Evolutionary conservation across 148 eudicot genomes (phyloP), one percentile per base, ranked within the genome.

Genomic region (Rhododendron ferrugineum): DNA sequence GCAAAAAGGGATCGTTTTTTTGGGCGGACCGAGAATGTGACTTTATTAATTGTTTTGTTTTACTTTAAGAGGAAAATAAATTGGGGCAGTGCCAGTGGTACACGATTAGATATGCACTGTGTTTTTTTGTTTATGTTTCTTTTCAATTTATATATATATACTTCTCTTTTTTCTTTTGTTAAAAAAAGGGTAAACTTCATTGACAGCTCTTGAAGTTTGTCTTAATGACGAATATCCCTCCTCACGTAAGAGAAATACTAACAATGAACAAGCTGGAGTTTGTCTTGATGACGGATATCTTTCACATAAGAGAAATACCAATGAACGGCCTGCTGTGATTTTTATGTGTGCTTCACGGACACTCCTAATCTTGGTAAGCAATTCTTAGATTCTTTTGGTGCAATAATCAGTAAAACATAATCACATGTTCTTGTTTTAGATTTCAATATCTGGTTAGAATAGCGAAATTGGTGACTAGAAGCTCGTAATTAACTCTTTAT

Each of bases 21-120:
- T 18, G 85, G 64, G 30, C 15, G 23, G 73, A 32, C 62, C 87
- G 40, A 85, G 73, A 85, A 52, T 50, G 79, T 8, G 84, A 81
- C 84, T 80, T 81, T 85, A 80, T 85, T 60, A 60, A 85, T n/a
- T 64, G n/a, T 40, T 40, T 40, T 6, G 44, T 40, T 40, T 40
- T 6, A 46, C 36, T 34, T 40, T 10, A 4, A 4, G 58, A 6
- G 36, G 81, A 11, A 60, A 78, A 44, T 32, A 60, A 64, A 46
- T 37, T 30, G 26, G 28, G 23, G 60, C 15, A 50, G 16, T 11
- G 52, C 0, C 0, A 50, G 54, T 50, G 56, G 22, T 4, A 16
- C 6, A 15, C 22, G 60, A 62, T 54, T 70, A 22, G 22, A 54
- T 73, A 52, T 49, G 58, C 5, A 36, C n/a, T 42, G 15, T 14